A percentile compares a stretch with the other conserved stretches of the same genome.
Evolutionary conservation across 768 basidiomycete species (phyloP).

Genomic region (Lepiota venenata): DNA sequence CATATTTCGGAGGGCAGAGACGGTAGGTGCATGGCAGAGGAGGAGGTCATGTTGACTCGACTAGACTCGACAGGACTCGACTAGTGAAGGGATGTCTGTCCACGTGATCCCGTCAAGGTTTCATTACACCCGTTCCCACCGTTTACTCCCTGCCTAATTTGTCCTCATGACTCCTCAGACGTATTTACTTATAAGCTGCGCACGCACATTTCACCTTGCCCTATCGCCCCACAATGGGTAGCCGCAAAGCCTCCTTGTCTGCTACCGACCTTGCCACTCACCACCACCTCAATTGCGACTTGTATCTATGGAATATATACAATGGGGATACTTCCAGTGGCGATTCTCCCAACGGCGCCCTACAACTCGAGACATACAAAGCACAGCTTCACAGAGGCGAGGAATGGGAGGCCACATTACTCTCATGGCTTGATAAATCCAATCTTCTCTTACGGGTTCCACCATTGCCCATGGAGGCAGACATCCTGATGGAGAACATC

Average conservation of each 20-base stretch:
- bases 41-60: background rate
- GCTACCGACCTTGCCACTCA: constrained; percentile 45
- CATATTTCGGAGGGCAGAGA: constrained; percentile 35
- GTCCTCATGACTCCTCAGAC: background rate
- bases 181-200: background rate
- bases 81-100: no score
- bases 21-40: constrained; percentile 13
- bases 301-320: constrained; percentile 43
- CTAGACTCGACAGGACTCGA: background rate
- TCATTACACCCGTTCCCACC: background rate
- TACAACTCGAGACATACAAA: constrained; percentile 24
- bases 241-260: constrained; percentile 30
- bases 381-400: constrained; percentile 41
- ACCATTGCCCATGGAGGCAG: constrained; percentile 29
- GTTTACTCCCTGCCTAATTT: background rate
- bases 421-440: constrained; percentile 37
- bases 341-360: background rate
- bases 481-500: constrained; percentile 36
- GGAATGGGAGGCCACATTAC: constrained; percentile 42
- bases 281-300: constrained; percentile 44
- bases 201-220: background rate
- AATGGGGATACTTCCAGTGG: constrained; percentile 13
- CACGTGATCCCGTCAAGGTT: background rate
- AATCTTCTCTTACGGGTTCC: constrained; percentile 39
- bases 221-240: constrained; percentile 19